Evolutionary conservation across 306 rosid species (phyloP).

Genomic region (Hippophae gyantsensis): DNA sequence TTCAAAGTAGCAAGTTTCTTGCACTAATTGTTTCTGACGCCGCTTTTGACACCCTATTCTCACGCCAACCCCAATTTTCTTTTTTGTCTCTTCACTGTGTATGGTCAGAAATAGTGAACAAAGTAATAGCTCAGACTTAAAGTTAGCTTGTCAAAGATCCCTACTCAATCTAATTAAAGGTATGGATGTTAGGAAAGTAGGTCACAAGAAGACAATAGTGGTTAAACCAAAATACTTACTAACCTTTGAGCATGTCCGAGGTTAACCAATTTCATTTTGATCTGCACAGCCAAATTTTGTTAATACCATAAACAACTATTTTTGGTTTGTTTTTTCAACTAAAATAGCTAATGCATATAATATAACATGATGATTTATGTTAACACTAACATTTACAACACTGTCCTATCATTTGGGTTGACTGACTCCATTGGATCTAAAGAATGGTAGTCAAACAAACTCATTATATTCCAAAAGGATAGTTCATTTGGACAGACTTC

Average conservation of each 20-base stretch:
- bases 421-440: background rate
- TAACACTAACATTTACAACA: background rate
- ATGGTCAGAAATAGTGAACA: background rate
- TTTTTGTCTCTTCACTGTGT: slow-evolving; percentile 60
- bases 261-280: slow-evolving; percentile 71
- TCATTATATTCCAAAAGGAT: background rate
- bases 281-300: slow-evolving; percentile 44
- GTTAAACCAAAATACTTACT: slow-evolving; percentile 18
- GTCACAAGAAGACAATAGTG: background rate
- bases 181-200: background rate
- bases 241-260: slow-evolving; percentile 91
- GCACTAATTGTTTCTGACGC: slow-evolving; percentile 44
- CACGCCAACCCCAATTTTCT: slow-evolving; percentile 69
- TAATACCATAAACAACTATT: too few species aligned
- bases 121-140: background rate
- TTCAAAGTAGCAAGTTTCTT: slow-evolving; percentile 62
- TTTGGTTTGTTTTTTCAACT: too few species aligned
- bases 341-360: too few species aligned
- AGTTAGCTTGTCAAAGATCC: background rate
- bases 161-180: background rate
- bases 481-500: background rate
- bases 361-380: too few species aligned
- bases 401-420: background rate
- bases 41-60: slow-evolving; percentile 59
- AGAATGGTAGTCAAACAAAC: background rate